These are phyloP conservation scores for Discostella stelligera DNA, from an alignment of 352 stramenopile species.

Conservation along the genomic window DNA sequence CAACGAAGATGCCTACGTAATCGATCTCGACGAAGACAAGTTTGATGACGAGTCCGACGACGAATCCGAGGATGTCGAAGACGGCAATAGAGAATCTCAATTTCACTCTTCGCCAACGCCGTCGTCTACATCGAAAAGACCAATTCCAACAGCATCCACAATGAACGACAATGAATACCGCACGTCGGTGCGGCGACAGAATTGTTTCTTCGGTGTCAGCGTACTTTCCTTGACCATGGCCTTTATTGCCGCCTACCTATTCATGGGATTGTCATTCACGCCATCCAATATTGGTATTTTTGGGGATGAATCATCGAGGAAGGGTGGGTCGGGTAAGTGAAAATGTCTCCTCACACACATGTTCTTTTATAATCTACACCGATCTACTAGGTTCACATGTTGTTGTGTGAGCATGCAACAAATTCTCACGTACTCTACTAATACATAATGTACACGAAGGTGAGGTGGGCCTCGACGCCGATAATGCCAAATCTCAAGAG, in stretches of 20 bases:
- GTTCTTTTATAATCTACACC: no score
- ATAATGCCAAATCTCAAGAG: constrained; percentile 42
- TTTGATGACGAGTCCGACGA: not conserved
- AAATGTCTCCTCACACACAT: no score
- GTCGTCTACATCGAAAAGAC: constrained; percentile 5
- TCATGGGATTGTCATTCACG: constrained; percentile 47
- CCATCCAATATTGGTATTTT: constrained; percentile 43
- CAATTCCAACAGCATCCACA: constrained; percentile 2
- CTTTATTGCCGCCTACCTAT: constrained; percentile 43
- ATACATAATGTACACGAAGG: constrained; percentile 15
- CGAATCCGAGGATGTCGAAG: constrained; percentile 1
- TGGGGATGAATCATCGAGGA: constrained; percentile 35
- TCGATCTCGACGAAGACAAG: no score
- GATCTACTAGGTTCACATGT: no score
- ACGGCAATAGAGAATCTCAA: constrained; percentile 21
- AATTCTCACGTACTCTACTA: no score
- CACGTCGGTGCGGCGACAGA: constrained; percentile 27
- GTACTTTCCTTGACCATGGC: constrained; percentile 14
- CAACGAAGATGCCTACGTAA: constrained; percentile 2
- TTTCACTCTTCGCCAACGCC: not conserved
- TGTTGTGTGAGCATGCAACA: no score
- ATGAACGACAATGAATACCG: constrained; percentile 5
- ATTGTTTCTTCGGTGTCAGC: constrained; percentile 38
- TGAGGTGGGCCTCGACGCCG: constrained; percentile 44
- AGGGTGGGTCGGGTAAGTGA: constrained; percentile 42